These are phyloP conservation scores for Fusarium verrucosum DNA, from an alignment of 2,329 filamentous ascomycete genomes.

Conservation along the genomic window DNA sequence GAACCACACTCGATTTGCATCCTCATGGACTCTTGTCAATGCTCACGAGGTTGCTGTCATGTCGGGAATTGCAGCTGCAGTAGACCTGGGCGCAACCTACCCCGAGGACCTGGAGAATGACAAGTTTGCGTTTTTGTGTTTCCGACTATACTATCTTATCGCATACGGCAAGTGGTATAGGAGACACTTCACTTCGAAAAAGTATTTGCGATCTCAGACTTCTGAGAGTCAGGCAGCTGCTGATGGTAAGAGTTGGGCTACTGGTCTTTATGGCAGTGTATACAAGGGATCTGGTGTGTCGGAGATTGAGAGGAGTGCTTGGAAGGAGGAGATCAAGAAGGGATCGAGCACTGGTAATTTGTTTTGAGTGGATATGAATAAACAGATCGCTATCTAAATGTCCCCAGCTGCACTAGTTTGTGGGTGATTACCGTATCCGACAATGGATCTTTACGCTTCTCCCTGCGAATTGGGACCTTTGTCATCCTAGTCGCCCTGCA, in stretches of 20 bases:
- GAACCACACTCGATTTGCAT: constrained; percentile 26
- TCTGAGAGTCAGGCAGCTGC: constrained; percentile 50
- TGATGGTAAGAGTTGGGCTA: constrained; percentile 64
- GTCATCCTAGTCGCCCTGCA: not conserved
- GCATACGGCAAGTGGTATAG: constrained; percentile 70
- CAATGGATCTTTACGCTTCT: too few relatives aligned
- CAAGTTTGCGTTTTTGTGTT: constrained; percentile 67
- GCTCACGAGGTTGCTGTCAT: constrained; percentile 18
- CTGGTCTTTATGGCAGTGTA: constrained; percentile 66
- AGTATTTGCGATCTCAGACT: constrained; percentile 6
- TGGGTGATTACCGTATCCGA: too few relatives aligned
- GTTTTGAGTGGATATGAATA: too few relatives aligned
- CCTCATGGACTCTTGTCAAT: constrained; percentile 22
- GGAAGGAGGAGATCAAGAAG: constrained; percentile 53
- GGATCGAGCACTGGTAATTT: constrained; percentile 50
- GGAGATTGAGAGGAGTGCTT: constrained; percentile 61
- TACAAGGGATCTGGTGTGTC: constrained; percentile 68
- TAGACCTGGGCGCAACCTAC: constrained; percentile 16
- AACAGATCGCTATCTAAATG: too few relatives aligned
- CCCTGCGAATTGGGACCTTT: too few relatives aligned
- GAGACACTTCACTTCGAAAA: constrained; percentile 43
- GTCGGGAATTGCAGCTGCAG: constrained; percentile 26
- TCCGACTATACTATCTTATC: constrained; percentile 69
- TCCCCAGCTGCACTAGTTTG: too few relatives aligned
- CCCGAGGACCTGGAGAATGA: constrained; percentile 66